Base-by-base conservation (phyloP, 2,329 filamentous ascomycete genomes). In the Pseudogymnoascus verrucosus region DNA sequence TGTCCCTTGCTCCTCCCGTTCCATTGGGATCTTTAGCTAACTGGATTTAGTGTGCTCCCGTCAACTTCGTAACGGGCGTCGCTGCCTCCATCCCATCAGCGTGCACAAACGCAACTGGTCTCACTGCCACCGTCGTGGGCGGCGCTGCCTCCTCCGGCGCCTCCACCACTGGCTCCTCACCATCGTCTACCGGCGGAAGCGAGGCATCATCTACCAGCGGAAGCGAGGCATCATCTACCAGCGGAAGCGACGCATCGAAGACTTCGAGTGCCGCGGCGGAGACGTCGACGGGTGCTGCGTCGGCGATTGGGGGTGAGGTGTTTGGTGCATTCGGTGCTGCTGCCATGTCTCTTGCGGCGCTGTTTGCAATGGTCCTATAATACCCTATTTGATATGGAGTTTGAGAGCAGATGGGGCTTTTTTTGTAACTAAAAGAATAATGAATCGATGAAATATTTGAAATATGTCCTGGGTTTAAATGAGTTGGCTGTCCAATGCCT, bases 21-120 rank as follows among this genome's bases (percentile, higher is more conserved):
- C 19, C 40, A 12, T 23, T 23, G 10, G 10, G 1, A 12, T 44
- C 16, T 42, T 5, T 6, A 23, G 11, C 40, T 44, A 5, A 44
- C 16, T 5, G 61, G 19, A 5, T 12, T 23, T 12, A 85, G 82
- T 85, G 83, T 69, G 74, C 82, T 44, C 77, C 78, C 36, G 81
- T 84, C 67, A 81, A 80, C 67, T 86, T 86, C 68, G 81, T 86
- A 66, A 69, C 72, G 3, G 79, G 79, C 54, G 70, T 70, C 12
- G 72, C 68, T 36, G 60, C 70, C 57, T 66, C 67, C 14, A 14
- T 44, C 40, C 65, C 66, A 3, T 72, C 72, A 1, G 57, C 54
- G 3, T 81, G 79, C 72, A 74, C 65, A 37, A 81, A 81, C 68
- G 71, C 66, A 34, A 74, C 73, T 12, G 67, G 70, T 54, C 70